Base-by-base conservation (phyloP, 164 flowering plant species). In the Santalum album region DNA sequence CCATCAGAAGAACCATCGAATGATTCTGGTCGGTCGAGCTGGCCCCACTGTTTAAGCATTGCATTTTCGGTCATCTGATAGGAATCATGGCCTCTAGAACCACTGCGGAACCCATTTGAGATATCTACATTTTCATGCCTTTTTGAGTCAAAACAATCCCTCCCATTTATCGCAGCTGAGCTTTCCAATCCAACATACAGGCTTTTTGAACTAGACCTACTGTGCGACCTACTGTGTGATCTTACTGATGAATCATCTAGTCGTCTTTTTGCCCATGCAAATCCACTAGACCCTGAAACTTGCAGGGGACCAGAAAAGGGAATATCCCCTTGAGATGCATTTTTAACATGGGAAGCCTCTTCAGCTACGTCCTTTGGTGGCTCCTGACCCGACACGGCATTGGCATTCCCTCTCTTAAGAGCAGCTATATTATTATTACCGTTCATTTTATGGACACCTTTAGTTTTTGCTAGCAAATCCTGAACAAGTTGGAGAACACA, bases 261-360 rank as follows among this genome's bases (percentile, higher is more conserved):
- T 62, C 84, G 72, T 59, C 77, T 78, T 67, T 69, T 86, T 2
- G 85, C 96, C 98, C 98, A 86, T 42, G 94, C 86, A 73, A 92
- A 92, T n/a, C 95, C 91, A 68, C 88, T 85, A 53, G 97, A 85
- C 25, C 77, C 67, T 39, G 86, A 65, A 40, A 87, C 80, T 59
- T 78, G 82, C 52, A 92, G 56, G 3, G 97, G 97, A 12, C 97
- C 99, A 27, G 96, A 80, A 56, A 71, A 87, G 15, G 90, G 81
- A 56, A 83, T 56, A 58, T 92, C 97, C 11, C 84, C 96, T 65
- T 79, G 84, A 32, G 99, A 92, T 53, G 89, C 77, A 66, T 84
- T 71, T 67, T 86, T 87, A 25, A 56, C 62, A 54, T 84, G 90
- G 53, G 68, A 73, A 63, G 65, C 63, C 55, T 83, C 87, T 55